phyloP scores from a whole-genome alignment of 345 rosid species.

The Aethionema arabicum region DNA sequence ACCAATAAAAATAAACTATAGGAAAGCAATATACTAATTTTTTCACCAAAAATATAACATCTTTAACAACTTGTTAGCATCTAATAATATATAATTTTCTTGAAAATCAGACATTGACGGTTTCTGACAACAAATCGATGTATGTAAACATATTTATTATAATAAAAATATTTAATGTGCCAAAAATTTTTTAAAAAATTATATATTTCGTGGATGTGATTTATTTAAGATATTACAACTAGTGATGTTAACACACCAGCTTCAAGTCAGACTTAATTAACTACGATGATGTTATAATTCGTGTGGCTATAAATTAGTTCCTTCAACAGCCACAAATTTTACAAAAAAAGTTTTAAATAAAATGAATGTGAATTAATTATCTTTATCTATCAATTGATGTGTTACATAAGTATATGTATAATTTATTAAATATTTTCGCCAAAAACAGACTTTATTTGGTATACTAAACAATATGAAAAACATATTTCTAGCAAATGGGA shows the following conservation, averaged over 20 bases:
- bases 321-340: conserved; percentile 20
- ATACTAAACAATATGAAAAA: neutral
- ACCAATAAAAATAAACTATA: no score
- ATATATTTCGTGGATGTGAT: conserved; percentile 20
- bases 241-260: conserved; percentile 9
- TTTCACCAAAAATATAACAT: no score
- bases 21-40: no score
- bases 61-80: no score
- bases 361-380: conserved; percentile 2
- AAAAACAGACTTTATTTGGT: neutral
- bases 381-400: conserved; percentile 15
- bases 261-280: conserved; percentile 21
- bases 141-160: neutral
- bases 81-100: no score
- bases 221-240: neutral
- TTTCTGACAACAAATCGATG: neutral
- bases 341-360: neutral
- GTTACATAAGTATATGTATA: neutral
- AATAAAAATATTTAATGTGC: no score
- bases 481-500: neutral
- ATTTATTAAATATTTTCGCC: neutral
- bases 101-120: no score
- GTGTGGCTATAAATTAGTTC: conserved; percentile 18
- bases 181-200: neutral
- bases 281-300: neutral